Conservation (phyloP, 2,329 filamentous ascomycete species). For the Trichoderma simmonsii region DNA sequence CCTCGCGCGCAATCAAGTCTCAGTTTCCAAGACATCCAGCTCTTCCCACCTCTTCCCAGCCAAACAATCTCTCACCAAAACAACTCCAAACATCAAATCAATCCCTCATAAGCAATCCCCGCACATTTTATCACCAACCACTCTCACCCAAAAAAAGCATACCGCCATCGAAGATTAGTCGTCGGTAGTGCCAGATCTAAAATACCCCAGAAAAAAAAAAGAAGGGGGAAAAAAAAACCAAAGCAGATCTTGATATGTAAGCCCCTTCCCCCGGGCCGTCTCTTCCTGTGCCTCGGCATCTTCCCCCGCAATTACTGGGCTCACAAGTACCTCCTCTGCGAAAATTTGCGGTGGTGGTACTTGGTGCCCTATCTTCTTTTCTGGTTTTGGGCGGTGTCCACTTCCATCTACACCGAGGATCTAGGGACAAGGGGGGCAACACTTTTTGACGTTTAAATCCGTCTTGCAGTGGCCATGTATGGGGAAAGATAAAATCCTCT, state of each 20-base stretch:
- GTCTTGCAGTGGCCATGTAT: neutral
- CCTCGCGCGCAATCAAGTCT: neutral
- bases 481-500: neutral
- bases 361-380: neutral
- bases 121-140: neutral
- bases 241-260: neutral
- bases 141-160: neutral
- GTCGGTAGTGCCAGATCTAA: neutral
- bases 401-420: conserved; percentile 10
- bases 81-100: neutral
- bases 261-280: neutral
- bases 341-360: neutral
- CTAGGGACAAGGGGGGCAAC: neutral
- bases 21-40: neutral
- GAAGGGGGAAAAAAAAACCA: neutral
- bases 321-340: neutral
- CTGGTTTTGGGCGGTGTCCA: neutral
- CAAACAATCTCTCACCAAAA: neutral
- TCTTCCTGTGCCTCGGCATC: conserved; percentile 14
- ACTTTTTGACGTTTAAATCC: neutral
- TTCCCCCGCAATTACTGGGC: neutral
- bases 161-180: neutral
- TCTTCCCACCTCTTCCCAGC: neutral
- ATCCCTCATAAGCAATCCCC: neutral
- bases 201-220: neutral